These are phyloP conservation scores for Sanghuangporus weigelae DNA, from an alignment of 1,284 basidiomycete genomes.

Conservation along the genomic window DNA sequence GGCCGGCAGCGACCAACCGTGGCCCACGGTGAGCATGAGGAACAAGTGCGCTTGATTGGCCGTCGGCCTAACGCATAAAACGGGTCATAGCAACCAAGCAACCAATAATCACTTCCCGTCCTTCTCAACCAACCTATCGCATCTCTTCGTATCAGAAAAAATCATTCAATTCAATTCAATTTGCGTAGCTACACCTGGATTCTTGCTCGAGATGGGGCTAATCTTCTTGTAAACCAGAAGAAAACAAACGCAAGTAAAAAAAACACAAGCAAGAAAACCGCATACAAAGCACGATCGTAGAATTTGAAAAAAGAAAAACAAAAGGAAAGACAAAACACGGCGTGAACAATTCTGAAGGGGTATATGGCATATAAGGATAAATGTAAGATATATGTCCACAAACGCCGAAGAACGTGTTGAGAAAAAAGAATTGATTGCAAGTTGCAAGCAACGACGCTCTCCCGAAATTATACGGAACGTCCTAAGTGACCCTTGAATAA, in stretches of 20 bases:
- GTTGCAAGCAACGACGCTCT: not conserved
- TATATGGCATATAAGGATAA: constrained; percentile 15
- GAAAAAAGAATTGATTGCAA: not conserved
- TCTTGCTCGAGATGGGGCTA: not conserved
- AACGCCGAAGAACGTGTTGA: constrained; percentile 1
- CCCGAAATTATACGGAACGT: not conserved
- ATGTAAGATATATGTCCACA: constrained; percentile 6
- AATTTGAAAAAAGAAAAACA: not conserved
- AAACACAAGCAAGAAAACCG: not conserved
- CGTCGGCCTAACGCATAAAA: not conserved
- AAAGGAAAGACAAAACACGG: not conserved
- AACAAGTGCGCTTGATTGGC: constrained; percentile 4
- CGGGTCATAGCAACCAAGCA: not conserved
- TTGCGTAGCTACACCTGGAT: not conserved
- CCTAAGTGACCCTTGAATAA: not conserved
- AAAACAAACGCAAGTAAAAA: not conserved
- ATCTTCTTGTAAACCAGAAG: not conserved
- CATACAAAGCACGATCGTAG: not conserved
- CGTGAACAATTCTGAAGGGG: not conserved
- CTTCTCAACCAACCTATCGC: not conserved
- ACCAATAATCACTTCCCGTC: not conserved
- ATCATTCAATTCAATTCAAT: not conserved
- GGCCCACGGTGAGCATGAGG: not conserved
- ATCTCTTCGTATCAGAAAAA: too few relatives aligned
- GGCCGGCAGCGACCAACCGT: not conserved